Base-by-base conservation (phyloP, 2,329 filamentous ascomycete genomes). In the Calycina herbarum region DNA sequence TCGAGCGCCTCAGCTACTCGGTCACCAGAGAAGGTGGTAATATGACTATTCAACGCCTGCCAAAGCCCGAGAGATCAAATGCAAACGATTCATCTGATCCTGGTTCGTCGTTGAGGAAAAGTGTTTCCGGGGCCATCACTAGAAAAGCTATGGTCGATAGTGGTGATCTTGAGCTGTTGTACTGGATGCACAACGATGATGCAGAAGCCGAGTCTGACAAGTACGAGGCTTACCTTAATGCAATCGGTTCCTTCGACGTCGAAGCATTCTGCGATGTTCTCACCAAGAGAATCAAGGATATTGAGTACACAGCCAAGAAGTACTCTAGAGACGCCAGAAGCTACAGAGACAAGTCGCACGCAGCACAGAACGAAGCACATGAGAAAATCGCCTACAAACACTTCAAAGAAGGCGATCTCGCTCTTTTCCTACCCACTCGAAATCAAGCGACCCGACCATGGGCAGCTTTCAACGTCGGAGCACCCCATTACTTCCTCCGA, bases 381-480 rank as follows among this genome's bases (percentile, higher is more conserved):
- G 92, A 97, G 71, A 98, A 98, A 81, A 97, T 99, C 75, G 94
- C 95, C 1, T 97, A 95, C 76, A 90, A 90, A 67, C 89, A 94
- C 61, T 99, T 99, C 82, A 98, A 97, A 75, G 94, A 97, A 77
- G 94, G 95, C 7, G 95, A 99, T 75, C 83, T 99, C 15, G 95
- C 94, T 13, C 79, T 99, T 1, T 99, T 99, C 80, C 80, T 99
- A 51, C 95, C 95, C 0, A 99, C 95, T 0, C 86, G 94, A 42
- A 98, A 97, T 76, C 94, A 98, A 78, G 92, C 91, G 45, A 95
- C 93, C 4, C 91, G 94, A 17, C 94, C 95, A 0, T 99, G 95
- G 95, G 95, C 95, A 5, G 95, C 95, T 0, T 99, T 99, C 84
- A 99, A 99, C 73, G 92, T 99, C 38, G 94, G 94, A 1, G 96